Evolutionary conservation across 805 yeast genomes (phyloP), one percentile per base, ranked within the genome.

Genomic region (Metschnikowia continentalis): DNA sequence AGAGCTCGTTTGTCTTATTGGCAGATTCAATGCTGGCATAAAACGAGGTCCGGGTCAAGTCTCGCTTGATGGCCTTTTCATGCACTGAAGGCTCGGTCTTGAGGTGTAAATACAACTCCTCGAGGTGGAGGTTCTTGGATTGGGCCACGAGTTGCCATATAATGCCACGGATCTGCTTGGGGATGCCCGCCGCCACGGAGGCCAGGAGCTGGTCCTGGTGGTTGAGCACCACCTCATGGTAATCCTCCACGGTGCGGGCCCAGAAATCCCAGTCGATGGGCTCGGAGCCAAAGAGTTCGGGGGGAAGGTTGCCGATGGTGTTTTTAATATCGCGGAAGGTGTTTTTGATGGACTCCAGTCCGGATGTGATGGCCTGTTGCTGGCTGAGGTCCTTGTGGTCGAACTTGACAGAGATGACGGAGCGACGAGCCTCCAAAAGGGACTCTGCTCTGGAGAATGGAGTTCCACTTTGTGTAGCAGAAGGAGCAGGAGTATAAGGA

Each of bases 81-180:
- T 82, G 90, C 14, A 80, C 76, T 14, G 87, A 81, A 7, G 75
- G 62, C 48, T 75, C 72, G 37, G 71, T 79, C 53, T 79, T 74
- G 46, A 80, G 65, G 46, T 72, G 72, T 39, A 74, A 64, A 65
- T 81, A 87, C 41, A 81, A 75, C 54, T 83, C 88, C 54, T 80
- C 85, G 47, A 83, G 66, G 46, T 78, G 76, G 30, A 79, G 71
- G 33, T 86, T 82, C 61, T 91, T 91, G 7, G 96, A 85, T 54
- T 83, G 81, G 15, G 96, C 79, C 50, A 90, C 84, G 46, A 90
- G 74, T 69, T 91, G 97, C 99, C 99, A 92, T 19, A 92, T 79
- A 56, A 91, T 83, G 2, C 97, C 96, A 55, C 98, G 75, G 46
- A 92, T 76, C 55, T 87, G 94, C 42, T 78, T 71, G 13, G 99